Evolutionary conservation across 139 green algal species (phyloP).

Genomic region (Chlorella ohadii): DNA sequence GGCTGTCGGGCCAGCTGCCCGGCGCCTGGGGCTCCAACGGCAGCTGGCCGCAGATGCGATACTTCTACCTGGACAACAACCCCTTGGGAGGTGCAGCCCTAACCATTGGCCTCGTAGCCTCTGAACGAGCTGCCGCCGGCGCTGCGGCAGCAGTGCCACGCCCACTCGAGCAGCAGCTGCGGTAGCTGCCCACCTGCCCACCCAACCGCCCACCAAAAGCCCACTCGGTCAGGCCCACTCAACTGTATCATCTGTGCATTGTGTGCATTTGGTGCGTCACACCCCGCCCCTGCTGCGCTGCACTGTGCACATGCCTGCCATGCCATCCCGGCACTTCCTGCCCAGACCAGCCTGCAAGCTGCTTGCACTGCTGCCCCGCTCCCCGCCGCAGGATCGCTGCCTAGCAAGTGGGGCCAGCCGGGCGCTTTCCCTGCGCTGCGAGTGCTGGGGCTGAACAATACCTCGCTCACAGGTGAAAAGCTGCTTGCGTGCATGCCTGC

Average conservation of each 20-base stretch:
- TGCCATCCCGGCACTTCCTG: too few species aligned
- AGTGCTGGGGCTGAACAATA: constrained; percentile 11
- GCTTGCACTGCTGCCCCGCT: not conserved
- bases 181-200: too few species aligned
- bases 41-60: constrained; percentile 8
- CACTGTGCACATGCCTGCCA: too few species aligned
- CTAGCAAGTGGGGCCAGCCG: constrained; percentile 6
- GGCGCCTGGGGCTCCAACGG: not conserved
- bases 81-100: not conserved
- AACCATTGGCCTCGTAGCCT: too few species aligned
- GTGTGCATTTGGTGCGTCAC: not conserved
- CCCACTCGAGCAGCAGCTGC: not conserved
- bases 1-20: constrained; percentile 23
- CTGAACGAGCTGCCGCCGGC: too few species aligned
- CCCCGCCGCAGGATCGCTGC: constrained; percentile 13
- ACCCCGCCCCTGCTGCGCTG: not conserved
- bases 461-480: not conserved
- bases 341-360: too few species aligned
- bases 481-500: too few species aligned
- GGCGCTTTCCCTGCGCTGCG: not conserved
- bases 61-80: constrained; percentile 13
- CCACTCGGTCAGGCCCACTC: too few species aligned
- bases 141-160: not conserved
- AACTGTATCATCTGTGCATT: too few species aligned
- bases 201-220: too few species aligned